Conservation (phyloP, 805 yeast genomes). For the Kregervanrija delftensis region DNA sequence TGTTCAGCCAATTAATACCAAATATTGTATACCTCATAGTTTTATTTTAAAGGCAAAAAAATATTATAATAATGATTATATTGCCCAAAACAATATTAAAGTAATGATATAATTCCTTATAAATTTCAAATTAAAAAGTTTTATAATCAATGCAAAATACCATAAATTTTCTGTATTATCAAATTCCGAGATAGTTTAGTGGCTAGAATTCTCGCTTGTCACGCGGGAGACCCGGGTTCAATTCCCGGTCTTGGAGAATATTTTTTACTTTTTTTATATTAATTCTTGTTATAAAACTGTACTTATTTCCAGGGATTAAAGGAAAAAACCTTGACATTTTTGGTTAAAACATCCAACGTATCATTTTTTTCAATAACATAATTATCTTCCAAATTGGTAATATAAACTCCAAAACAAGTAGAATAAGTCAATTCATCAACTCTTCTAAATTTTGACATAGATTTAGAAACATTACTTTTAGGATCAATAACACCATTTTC, state of each 20-base stretch:
- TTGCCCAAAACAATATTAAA: no score
- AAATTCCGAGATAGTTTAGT: constrained; percentile 33
- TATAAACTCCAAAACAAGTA: constrained; percentile 24
- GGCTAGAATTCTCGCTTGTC: constrained; percentile 38
- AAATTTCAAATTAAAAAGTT: no score
- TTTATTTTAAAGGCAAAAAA: no score
- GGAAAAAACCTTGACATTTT: constrained; percentile 5
- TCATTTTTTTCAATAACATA: constrained; percentile 20
- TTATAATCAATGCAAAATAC: no score
- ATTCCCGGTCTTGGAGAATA: constrained; percentile 35
- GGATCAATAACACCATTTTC: constrained; percentile 17
- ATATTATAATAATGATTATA: no score
- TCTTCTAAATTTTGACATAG: constrained; percentile 22
- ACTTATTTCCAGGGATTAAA: no score
- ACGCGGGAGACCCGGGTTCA: constrained; percentile 39
- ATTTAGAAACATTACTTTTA: constrained; percentile 17
- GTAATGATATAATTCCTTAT: no score
- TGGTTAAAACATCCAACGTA: constrained; percentile 16
- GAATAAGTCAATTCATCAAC: constrained; percentile 22
- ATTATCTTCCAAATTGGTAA: constrained; percentile 18
- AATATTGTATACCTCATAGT: no score
- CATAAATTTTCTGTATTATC: no score
- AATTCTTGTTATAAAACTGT: no score
- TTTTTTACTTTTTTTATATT: no score
- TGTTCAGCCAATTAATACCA: no score